These are phyloP conservation scores for Fusarium metavorans DNA, from an alignment of 2,329 filamentous ascomycete species.

Conservation along the genomic window DNA sequence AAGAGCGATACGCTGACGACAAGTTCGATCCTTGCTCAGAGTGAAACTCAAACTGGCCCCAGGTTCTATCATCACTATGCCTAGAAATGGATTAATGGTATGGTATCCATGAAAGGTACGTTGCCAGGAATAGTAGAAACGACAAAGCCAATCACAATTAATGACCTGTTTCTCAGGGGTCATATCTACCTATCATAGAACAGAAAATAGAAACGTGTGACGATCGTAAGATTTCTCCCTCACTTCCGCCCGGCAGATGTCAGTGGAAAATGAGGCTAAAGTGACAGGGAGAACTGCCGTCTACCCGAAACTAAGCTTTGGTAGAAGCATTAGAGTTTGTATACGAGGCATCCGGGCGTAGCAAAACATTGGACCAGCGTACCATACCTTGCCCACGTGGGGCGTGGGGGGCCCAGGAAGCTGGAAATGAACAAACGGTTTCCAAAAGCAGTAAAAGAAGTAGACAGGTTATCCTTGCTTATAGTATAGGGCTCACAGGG, in stretches of 20 bases:
- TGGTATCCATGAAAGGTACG: background rate
- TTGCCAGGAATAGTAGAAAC: background rate
- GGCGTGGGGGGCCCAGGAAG: background rate
- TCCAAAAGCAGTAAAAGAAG: background rate
- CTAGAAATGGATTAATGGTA: background rate
- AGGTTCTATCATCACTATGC: background rate
- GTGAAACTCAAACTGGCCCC: background rate
- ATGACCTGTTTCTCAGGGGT: too few species aligned
- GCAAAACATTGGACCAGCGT: background rate
- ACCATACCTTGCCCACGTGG: background rate
- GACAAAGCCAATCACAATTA: background rate
- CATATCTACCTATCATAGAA: background rate
- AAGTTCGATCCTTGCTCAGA: background rate
- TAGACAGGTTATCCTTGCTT: background rate
- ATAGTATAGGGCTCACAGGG: background rate
- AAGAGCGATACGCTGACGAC: background rate
- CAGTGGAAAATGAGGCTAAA: background rate
- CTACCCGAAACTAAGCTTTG: background rate
- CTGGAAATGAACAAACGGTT: background rate
- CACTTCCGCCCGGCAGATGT: background rate
- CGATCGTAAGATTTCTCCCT: background rate
- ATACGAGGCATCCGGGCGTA: background rate
- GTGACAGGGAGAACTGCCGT: background rate
- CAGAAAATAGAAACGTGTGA: background rate
- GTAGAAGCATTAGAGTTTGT: background rate